These are phyloP conservation scores for Blepharisma stoltei DNA, from an alignment of 73 alveolate genomes.

Conservation along the genomic window DNA sequence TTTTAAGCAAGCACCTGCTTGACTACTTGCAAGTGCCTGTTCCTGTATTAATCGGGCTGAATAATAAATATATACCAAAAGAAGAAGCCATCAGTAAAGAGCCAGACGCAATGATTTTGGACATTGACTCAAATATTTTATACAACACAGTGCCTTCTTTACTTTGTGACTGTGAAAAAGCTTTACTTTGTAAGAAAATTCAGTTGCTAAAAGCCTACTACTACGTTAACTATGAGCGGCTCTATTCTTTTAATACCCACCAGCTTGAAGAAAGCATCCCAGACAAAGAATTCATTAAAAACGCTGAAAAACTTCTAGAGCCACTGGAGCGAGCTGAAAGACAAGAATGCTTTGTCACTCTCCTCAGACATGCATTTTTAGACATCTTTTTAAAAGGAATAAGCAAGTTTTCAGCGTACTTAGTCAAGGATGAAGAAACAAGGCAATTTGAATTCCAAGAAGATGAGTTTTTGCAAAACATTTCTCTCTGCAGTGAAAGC, in stretches of 20 bases:
- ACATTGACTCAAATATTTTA: background rate
- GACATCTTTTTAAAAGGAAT: background rate
- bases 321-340: background rate
- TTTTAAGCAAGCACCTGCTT: background rate
- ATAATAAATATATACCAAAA: background rate
- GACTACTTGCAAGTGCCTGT: background rate
- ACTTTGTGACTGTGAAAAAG: background rate
- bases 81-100: background rate
- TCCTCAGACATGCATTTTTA: conserved; percentile 3
- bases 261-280: background rate
- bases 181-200: background rate
- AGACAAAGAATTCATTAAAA: background rate
- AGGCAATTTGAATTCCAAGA: background rate
- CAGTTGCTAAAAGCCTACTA: background rate
- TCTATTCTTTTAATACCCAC: background rate
- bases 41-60: conserved; percentile 7
- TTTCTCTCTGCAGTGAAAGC: background rate
- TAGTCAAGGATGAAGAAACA: background rate
- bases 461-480: background rate
- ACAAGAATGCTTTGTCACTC: background rate
- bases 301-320: background rate
- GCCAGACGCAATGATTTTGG: background rate
- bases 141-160: background rate
- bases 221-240: background rate
- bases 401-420: background rate